These are phyloP conservation scores for Mucuna pruriens DNA, from an alignment of 306 rosid genomes.

Conservation along the genomic window DNA sequence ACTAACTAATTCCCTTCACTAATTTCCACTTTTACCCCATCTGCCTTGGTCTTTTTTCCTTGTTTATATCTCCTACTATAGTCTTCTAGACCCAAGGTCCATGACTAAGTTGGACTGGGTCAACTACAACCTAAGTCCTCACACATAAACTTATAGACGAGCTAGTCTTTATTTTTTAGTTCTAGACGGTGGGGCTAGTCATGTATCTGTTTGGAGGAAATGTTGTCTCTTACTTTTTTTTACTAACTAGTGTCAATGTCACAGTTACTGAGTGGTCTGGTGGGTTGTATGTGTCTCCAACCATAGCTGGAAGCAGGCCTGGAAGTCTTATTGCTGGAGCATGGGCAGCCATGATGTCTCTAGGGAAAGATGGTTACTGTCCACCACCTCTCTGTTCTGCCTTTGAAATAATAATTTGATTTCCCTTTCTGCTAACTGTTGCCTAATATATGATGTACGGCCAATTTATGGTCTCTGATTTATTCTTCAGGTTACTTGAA, in stretches of 20 bases:
- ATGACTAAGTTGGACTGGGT: too few relatives aligned
- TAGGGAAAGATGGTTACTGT: slow-evolving; percentile 80
- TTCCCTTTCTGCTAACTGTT: slow-evolving; percentile 16
- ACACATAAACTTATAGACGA: slow-evolving; percentile 5
- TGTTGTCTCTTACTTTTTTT: background rate
- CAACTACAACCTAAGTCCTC: too few relatives aligned
- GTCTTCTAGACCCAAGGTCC: too few relatives aligned
- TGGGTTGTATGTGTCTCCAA: slow-evolving; percentile 94
- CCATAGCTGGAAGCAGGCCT: slow-evolving; percentile 97
- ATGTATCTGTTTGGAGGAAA: slow-evolving; percentile 16
- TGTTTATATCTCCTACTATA: too few relatives aligned
- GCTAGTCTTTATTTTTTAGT: slow-evolving; percentile 9
- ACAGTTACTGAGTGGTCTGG: slow-evolving; percentile 99
- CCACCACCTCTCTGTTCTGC: background rate
- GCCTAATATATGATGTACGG: slow-evolving; percentile 28
- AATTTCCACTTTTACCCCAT: too few relatives aligned
- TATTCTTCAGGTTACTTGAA: slow-evolving; percentile 75
- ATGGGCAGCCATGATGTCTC: slow-evolving; percentile 96
- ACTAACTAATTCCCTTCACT: too few relatives aligned
- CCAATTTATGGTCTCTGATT: slow-evolving; percentile 34
- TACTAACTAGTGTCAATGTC: slow-evolving; percentile 32
- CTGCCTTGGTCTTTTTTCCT: too few relatives aligned
- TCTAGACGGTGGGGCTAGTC: slow-evolving; percentile 7
- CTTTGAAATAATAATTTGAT: slow-evolving; percentile 19
- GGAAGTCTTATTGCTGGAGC: slow-evolving; percentile 96